phyloP scores from a whole-genome alignment of 805 yeast species.

The Candida germanica region DNA sequence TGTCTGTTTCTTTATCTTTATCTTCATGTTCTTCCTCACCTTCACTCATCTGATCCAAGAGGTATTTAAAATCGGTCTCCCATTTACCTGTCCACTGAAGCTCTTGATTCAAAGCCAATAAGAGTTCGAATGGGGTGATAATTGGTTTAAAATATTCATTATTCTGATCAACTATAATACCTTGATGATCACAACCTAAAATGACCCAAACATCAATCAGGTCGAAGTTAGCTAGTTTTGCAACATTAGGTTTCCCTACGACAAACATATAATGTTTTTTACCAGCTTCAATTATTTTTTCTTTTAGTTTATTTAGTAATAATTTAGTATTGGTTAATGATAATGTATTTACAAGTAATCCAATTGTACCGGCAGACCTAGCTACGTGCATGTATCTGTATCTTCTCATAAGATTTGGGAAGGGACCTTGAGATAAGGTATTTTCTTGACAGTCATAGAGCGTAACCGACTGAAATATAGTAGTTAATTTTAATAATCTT shows the following conservation, averaged over 20 bases:
- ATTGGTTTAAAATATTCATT: conserved; percentile 88
- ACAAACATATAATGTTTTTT: conserved; percentile 93
- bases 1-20: conserved; percentile 22
- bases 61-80: conserved; percentile 72
- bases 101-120: conserved; percentile 72
- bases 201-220: conserved; percentile 93
- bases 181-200: conserved; percentile 92
- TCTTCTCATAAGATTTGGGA: conserved; percentile 76
- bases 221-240: conserved; percentile 94
- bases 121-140: conserved; percentile 88
- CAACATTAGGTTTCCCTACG: conserved; percentile 97
- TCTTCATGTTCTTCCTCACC: conserved; percentile 17
- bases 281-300: conserved; percentile 66
- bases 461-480: conserved; percentile 58
- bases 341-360: conserved; percentile 84
- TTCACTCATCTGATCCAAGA: conserved; percentile 39
- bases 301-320: conserved; percentile 59
- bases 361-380: conserved; percentile 87
- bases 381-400: conserved; percentile 86
- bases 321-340: conserved; percentile 72
- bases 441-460: conserved; percentile 44
- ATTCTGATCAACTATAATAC: conserved; percentile 74
- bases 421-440: conserved; percentile 52
- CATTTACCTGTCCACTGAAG: conserved; percentile 91
- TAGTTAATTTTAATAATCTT: conserved; percentile 67